Conservation (phyloP, 768 basidiomycete genomes). For the Heimioporus sp. region DNA sequence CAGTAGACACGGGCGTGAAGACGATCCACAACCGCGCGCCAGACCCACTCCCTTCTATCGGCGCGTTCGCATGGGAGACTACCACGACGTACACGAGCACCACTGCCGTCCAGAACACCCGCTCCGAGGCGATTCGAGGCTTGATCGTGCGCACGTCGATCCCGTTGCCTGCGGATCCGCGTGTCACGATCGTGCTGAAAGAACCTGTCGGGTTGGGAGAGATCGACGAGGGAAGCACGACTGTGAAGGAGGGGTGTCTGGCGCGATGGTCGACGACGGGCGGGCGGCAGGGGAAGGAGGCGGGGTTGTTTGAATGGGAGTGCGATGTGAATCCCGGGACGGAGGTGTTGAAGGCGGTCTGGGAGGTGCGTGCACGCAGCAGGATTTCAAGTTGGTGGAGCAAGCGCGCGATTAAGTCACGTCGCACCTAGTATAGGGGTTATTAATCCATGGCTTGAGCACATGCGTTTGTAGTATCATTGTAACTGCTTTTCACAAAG, state of each 20-base stretch:
- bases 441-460: no score
- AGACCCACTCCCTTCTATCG: slow-evolving; percentile 7
- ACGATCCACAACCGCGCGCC: slow-evolving; percentile 11
- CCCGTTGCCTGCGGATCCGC: slow-evolving; percentile 26
- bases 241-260: slow-evolving; percentile 10
- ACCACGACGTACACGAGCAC: no score
- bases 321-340: slow-evolving; percentile 22
- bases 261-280: slow-evolving; percentile 22
- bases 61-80: slow-evolving; percentile 1
- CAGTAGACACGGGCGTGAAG: slow-evolving; percentile 15
- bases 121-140: no score
- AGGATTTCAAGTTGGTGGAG: slow-evolving; percentile 14
- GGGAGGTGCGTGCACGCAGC: slow-evolving; percentile 29
- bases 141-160: not conserved
- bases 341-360: slow-evolving; percentile 26
- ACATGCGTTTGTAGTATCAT: no score
- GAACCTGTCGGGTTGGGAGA: slow-evolving; percentile 25
- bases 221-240: slow-evolving; percentile 11
- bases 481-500: no score
- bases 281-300: slow-evolving; percentile 16
- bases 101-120: no score
- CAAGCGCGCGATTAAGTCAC: not conserved
- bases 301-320: slow-evolving; percentile 31
- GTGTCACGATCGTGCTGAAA: slow-evolving; percentile 25
- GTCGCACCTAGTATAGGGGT: no score